phyloP scores from a whole-genome alignment of 2,329 filamentous ascomycete species.

The Aspergillus quadricinctus region DNA sequence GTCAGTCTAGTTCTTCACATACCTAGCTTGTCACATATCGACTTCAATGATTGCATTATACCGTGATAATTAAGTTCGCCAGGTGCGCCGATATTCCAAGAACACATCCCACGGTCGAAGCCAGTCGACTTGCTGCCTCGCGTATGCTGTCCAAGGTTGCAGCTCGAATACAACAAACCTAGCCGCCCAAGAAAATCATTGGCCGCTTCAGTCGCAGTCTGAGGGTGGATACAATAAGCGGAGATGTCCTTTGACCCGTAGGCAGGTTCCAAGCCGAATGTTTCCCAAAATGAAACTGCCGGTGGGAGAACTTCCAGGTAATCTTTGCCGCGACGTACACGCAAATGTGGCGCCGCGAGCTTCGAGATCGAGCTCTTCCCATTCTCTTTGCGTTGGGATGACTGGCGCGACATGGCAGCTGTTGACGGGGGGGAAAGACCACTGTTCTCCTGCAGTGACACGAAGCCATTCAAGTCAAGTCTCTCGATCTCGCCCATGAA shows the following conservation, averaged over 20 bases:
- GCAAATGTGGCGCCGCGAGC: conserved; percentile 50
- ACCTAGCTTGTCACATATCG: conserved; percentile 36
- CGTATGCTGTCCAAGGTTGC: conserved; percentile 52
- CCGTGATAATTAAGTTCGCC: conserved; percentile 25
- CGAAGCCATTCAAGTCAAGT: conserved; percentile 35
- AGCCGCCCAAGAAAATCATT: conserved; percentile 51
- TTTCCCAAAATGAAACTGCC: conserved; percentile 58
- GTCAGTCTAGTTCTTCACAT: conserved; percentile 10
- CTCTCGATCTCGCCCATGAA: conserved; percentile 27
- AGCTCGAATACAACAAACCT: conserved; percentile 52
- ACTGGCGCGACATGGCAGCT: conserved; percentile 13
- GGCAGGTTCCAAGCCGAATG: conserved; percentile 54
- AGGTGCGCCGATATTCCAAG: conserved; percentile 30
- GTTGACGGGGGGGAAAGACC: conserved; percentile 9
- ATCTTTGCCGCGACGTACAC: conserved; percentile 50
- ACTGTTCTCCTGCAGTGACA: conserved; percentile 28
- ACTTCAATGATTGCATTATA: conserved; percentile 32
- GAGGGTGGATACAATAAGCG: conserved; percentile 54
- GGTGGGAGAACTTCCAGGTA: conserved; percentile 54
- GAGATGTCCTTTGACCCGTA: conserved; percentile 55
- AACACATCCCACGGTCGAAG: conserved; percentile 34
- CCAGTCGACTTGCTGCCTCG: conserved; percentile 40
- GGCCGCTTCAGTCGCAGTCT: conserved; percentile 43
- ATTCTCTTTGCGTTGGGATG: conserved; percentile 23
- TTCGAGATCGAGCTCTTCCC: conserved; percentile 35